Percentiles rank a stretch among this genome's conserved stretches.
Evolutionary conservation across 2,329 filamentous ascomycete species (phyloP).

Genomic region (Penicillium brasilianum): DNA sequence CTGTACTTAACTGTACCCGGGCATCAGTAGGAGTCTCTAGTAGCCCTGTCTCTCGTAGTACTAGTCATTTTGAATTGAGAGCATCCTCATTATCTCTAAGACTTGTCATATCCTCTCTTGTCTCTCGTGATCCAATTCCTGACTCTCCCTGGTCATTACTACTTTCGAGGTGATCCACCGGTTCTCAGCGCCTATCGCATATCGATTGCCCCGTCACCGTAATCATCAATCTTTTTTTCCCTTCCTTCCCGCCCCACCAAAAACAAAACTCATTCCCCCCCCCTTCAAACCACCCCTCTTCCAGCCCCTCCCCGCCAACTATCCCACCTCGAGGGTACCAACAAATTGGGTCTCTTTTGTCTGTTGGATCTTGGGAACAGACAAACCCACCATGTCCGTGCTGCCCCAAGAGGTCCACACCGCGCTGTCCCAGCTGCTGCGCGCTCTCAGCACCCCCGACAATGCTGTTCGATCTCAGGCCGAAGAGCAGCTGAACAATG

Average conservation of each 20-base stretch:
- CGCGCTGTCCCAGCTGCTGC: constrained; percentile 83
- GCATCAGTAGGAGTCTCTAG: neutral
- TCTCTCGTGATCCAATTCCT: neutral
- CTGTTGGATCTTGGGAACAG: constrained; percentile 37
- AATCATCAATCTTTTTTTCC: constrained; percentile 37
- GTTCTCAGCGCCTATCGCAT: constrained; percentile 23
- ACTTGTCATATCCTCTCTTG: neutral
- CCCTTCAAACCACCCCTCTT: constrained; percentile 25
- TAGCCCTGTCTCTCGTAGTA: neutral
- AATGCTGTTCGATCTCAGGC: constrained; percentile 83
- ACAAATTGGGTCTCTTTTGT: constrained; percentile 29
- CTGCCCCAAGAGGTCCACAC: constrained; percentile 82
- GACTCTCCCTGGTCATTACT: neutral
- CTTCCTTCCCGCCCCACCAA: constrained; percentile 37
- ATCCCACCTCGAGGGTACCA: constrained; percentile 24
- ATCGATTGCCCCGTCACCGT: constrained; percentile 26
- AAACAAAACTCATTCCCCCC: constrained; percentile 37
- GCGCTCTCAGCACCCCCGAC: constrained; percentile 86
- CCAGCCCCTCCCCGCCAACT: constrained; percentile 20
- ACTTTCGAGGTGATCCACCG: neutral
- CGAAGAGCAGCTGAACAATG: constrained; percentile 86
- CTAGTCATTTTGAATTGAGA: neutral
- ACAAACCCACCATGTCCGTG: constrained; percentile 71
- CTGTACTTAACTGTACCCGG: neutral
- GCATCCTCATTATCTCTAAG: neutral